Evolutionary conservation across 2,329 filamentous ascomycete species (phyloP), one percentile per base, ranked within the genome.

Genomic region (Exserohilum turcica): DNA sequence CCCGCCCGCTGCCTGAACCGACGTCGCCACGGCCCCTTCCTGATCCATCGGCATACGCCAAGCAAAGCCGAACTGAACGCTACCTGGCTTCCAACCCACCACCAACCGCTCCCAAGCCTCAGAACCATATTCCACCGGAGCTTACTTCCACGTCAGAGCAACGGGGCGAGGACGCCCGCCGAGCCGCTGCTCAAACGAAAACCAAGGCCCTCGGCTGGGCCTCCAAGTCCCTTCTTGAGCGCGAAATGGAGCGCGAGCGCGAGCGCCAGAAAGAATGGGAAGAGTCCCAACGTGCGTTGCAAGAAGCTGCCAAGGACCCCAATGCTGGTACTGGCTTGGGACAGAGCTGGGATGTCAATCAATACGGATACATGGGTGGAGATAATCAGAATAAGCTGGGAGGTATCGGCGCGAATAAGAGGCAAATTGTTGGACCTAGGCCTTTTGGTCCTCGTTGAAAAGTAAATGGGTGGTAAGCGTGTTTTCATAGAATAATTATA

Each of bases 241-340:
- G 87, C 24, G 89, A 92, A 74, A 91, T 92, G 87, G 89, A 92
- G 72, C 80, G 88, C 70, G 89, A 92, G 74, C 81, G 89, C 7
- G 84, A 91, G 76, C 80, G 89, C 12, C 89, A 92, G 75, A 82
- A 81, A 50, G 89, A 92, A 71, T 92, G 90, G 90, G 90, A 94
- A 72, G 85, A 89, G 57, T 79, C 85, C 1, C 90, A 93, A 74
- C 80, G 85, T 66, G 84, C 84, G 60, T 83, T 85, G 15, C 82
- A 84, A 18, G 81, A 81, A 49, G 80, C 83, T 0, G 78, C 79
- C 5, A 79, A 78, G 29, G 78, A 82, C 15, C 74, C 76, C 1
- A 81, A 83, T 12, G 85, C 88, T 19, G 87, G 87, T 0, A 83
- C 85, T 36, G 86, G 85, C 0, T 84, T 84, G n/a, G 88, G 88